A percentile compares a stretch with the other conserved stretches of the same genome.
Conservation (phyloP, 306 rosid species). For the Rosa chinensis region DNA sequence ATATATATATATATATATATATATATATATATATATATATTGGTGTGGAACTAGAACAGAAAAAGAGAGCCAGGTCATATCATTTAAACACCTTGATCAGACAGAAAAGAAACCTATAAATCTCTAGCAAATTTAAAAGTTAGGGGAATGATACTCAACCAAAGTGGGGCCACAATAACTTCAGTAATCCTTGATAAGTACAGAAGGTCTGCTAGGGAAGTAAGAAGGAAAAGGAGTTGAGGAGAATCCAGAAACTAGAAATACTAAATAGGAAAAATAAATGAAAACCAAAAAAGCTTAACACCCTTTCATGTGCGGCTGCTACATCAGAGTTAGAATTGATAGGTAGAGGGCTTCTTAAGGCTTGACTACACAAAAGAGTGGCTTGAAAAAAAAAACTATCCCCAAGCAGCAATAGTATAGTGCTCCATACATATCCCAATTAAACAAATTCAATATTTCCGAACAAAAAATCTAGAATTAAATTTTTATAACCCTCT, state of each 20-base stretch:
- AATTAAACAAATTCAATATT: background rate
- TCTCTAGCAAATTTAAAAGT: background rate
- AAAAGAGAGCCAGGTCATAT: background rate
- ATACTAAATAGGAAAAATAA: background rate
- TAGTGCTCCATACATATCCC: background rate
- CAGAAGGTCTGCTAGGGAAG: background rate
- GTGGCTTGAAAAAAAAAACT: background rate
- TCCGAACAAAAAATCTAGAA: background rate
- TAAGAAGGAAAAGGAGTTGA: background rate
- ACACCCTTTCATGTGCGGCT: background rate
- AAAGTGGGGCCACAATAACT: background rate
- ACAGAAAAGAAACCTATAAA: background rate
- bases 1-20: too few species aligned
- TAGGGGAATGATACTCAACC: background rate
- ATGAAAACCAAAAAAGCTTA: background rate
- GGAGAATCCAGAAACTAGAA: background rate
- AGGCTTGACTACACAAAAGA: background rate
- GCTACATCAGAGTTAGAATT: background rate
- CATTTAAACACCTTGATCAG: background rate
- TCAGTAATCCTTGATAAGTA: background rate
- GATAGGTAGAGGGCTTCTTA: background rate
- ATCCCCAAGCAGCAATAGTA: background rate
- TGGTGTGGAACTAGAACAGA: background rate
- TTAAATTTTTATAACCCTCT: background rate
- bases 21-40: background rate